Percentiles rank a stretch among this genome's conserved stretches.
Evolutionary conservation across 495 filamentous ascomycete genomes (phyloP).

Genomic region (Annulohypoxylon nitens): DNA sequence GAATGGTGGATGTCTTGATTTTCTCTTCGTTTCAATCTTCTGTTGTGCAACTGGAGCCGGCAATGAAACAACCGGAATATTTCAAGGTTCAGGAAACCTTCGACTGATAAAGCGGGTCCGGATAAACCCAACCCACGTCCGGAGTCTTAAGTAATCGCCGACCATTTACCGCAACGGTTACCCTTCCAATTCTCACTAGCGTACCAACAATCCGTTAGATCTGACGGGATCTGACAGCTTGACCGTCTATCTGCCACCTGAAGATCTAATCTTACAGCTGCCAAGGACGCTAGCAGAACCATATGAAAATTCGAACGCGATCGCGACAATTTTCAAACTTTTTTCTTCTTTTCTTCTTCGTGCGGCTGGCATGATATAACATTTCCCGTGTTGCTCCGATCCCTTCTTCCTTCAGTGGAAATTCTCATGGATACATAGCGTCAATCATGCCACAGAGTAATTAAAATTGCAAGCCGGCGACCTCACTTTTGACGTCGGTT

Average conservation of each 20-base stretch:
- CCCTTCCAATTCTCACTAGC: too few relatives aligned
- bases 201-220: not conserved
- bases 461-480: conserved; percentile 62
- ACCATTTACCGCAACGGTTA: conserved; percentile 5
- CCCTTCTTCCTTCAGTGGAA: conserved; percentile 52
- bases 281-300: conserved; percentile 36
- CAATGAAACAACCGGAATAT: conserved; percentile 39
- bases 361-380: conserved; percentile 59
- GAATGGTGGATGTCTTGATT: conserved; percentile 8
- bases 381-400: conserved; percentile 64
- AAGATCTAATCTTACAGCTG: conserved; percentile 17
- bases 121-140: conserved; percentile 24
- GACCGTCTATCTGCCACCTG: conserved; percentile 17
- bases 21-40: conserved; percentile 22
- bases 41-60: conserved; percentile 19
- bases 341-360: conserved; percentile 49
- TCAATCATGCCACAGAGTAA: conserved; percentile 64
- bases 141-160: conserved; percentile 15
- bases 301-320: conserved; percentile 45
- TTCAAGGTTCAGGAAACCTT: conserved; percentile 1
- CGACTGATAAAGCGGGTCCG: not conserved
- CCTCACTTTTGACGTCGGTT: conserved; percentile 55
- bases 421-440: conserved; percentile 57
- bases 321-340: conserved; percentile 35
- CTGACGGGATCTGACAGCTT: not conserved